These are phyloP conservation scores for Colletotrichum noveboracense DNA, from an alignment of 2,329 filamentous ascomycete species.

Conservation along the genomic window DNA sequence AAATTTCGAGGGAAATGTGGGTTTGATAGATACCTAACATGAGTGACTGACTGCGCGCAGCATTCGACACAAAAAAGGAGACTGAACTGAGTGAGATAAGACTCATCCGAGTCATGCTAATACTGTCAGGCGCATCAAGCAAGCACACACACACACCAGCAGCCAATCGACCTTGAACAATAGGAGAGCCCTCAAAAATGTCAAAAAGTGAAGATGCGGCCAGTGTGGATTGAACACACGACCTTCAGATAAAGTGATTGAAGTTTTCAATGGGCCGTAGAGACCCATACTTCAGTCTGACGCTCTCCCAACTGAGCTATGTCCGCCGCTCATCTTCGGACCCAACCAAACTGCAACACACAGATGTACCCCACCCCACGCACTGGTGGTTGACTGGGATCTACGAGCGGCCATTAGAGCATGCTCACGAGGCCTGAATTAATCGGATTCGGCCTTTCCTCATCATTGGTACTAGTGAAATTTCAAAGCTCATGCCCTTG, in stretches of 20 bases:
- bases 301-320: constrained; percentile 21
- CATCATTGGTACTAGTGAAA: neutral
- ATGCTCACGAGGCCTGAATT: neutral
- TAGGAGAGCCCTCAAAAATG: neutral
- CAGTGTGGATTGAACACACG: constrained; percentile 21
- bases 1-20: neutral
- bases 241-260: constrained; percentile 16
- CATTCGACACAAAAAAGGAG: neutral
- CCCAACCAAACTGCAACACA: fast-evolving
- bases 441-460: neutral
- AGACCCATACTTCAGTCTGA: constrained; percentile 18
- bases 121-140: neutral
- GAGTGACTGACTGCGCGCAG: neutral
- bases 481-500: neutral
- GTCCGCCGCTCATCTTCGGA: constrained; percentile 9
- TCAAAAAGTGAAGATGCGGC: constrained; percentile 14
- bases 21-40: neutral
- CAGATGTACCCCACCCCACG: neutral
- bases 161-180: neutral
- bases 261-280: neutral
- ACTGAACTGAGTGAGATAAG: neutral
- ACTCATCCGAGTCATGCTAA: neutral
- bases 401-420: neutral
- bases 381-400: neutral
- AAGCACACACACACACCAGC: neutral